A percentile compares a stretch with the other conserved stretches of the same genome.
phyloP scores from a whole-genome alignment of 129 eudicot species.

The Pseudognaphalium luteoalbum region DNA sequence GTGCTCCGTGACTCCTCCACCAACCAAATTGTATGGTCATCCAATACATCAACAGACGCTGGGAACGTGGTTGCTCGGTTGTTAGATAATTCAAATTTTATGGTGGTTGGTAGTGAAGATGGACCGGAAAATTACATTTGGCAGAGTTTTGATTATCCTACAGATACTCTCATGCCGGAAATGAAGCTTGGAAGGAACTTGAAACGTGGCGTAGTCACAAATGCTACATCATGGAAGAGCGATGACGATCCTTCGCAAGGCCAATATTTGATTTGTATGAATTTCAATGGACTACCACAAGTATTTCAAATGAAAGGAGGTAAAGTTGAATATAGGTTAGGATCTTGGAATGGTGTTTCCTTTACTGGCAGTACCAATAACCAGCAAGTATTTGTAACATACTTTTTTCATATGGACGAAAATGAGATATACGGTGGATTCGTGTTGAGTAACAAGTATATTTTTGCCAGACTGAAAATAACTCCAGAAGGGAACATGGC shows the following conservation, averaged over 20 bases:
- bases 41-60: not conserved
- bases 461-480: not conserved
- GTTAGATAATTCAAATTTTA: conserved; percentile 21
- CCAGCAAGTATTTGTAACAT: not conserved
- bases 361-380: conserved; percentile 19
- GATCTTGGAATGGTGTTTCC: conserved; percentile 28
- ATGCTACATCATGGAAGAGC: conserved; percentile 29
- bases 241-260: conserved; percentile 27
- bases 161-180: conserved; percentile 20
- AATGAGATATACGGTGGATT: conserved; percentile 7
- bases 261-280: conserved; percentile 2
- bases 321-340: conserved; percentile 4
- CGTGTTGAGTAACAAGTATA: not conserved
- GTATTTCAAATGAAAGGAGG: not conserved
- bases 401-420: not conserved
- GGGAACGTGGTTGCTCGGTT: conserved; percentile 5
- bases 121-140: conserved; percentile 21
- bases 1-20: conserved; percentile 12
- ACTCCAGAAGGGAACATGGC: conserved; percentile 19
- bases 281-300: conserved; percentile 30
- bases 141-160: conserved; percentile 38
- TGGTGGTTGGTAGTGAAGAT: not conserved
- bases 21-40: conserved; percentile 21
- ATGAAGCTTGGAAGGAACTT: conserved; percentile 34
- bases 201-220: conserved; percentile 11